phyloP scores from a whole-genome alignment of 257 asterid genomes.

The Solanum verrucosum region DNA sequence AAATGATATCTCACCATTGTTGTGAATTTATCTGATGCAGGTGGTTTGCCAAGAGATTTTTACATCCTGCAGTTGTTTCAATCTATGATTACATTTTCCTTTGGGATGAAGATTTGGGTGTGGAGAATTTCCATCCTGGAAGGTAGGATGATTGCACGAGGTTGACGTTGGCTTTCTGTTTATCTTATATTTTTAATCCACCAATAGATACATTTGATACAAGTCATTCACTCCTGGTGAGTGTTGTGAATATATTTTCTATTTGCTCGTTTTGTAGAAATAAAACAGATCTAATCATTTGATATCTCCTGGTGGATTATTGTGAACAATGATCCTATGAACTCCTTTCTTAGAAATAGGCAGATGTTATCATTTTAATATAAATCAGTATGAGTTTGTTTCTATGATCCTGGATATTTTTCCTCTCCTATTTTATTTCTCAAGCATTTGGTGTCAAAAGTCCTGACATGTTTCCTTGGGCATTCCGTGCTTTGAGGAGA shows the following conservation, averaged over 20 bases:
- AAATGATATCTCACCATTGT: not conserved
- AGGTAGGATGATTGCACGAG: conserved; percentile 34
- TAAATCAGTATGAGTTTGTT: not conserved
- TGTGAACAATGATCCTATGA: not conserved
- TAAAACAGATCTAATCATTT: not conserved
- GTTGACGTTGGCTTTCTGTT: not conserved
- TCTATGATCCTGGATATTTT: not conserved
- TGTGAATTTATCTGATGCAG: conserved; percentile 26
- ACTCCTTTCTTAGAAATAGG: not conserved
- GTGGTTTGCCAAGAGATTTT: conserved; percentile 98
- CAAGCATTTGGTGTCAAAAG: not conserved
- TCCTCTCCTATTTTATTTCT: not conserved
- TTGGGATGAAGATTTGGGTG: conserved; percentile 99
- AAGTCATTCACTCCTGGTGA: not conserved
- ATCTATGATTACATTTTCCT: conserved; percentile 83
- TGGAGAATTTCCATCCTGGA: conserved; percentile 75
- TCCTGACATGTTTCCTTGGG: not conserved
- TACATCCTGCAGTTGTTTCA: conserved; percentile 83
- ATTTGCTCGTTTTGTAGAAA: not conserved
- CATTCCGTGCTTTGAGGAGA: not conserved
- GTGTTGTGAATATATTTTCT: not conserved
- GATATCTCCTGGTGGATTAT: not conserved
- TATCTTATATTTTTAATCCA: not conserved
- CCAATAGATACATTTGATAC: not conserved
- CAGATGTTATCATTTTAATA: not conserved